Conservation (phyloP, 306 rosid genomes). For the Prunus mume region DNA sequence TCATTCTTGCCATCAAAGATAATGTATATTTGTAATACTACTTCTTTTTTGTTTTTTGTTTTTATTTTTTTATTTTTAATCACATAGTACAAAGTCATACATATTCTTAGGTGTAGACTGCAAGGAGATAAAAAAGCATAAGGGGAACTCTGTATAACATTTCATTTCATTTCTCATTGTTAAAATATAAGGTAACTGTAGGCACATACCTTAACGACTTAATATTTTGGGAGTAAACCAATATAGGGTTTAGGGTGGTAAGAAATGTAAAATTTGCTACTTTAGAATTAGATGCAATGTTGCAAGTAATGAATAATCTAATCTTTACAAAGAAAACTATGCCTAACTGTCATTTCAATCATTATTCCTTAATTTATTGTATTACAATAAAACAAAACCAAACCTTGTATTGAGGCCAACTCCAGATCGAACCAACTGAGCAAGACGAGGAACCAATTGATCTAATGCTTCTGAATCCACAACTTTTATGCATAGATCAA, state of each 20-base stretch:
- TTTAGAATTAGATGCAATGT: too few relatives aligned
- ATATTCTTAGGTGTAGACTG: neutral
- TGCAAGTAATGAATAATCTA: neutral
- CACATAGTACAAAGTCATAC: neutral
- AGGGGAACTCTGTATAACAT: neutral
- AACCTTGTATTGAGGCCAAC: slow-evolving; percentile 98
- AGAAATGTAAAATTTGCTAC: too few relatives aligned
- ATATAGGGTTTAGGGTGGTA: neutral
- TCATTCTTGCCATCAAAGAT: neutral
- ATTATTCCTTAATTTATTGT: neutral
- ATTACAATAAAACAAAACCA: slow-evolving; percentile 2
- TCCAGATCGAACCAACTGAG: slow-evolving; percentile 86
- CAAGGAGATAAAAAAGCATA: neutral
- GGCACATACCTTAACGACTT: neutral
- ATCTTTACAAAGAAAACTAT: neutral
- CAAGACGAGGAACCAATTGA: slow-evolving; percentile 78
- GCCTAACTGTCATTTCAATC: neutral
- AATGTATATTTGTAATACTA: neutral
- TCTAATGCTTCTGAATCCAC: slow-evolving; percentile 75
- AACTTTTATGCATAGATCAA: slow-evolving; percentile 80
- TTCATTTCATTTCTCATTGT: neutral
- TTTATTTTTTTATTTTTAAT: neutral
- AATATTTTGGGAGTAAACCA: neutral
- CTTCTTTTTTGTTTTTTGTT: neutral
- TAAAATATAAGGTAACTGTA: neutral